Evolutionary conservation across 164 flowering plant species (phyloP).

Genomic region (Macadamia tetraphylla): DNA sequence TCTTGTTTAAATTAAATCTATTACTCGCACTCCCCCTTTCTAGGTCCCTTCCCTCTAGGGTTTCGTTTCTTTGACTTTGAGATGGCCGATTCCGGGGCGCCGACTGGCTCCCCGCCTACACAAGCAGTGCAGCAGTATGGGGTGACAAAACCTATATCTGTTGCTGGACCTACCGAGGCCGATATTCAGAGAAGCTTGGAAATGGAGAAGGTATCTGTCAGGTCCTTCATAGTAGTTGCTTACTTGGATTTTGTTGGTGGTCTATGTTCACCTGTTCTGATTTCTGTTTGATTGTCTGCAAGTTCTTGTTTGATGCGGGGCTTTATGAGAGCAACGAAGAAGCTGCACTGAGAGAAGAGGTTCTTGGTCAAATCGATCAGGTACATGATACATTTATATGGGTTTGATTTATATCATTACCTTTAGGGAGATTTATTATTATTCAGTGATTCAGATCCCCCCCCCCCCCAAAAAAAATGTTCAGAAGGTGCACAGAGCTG

Average conservation of each 20-base stretch:
- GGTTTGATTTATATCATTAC: background rate
- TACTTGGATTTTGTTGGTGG: constrained; percentile 2
- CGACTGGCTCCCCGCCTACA: constrained; percentile 23
- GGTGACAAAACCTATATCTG: constrained; percentile 69
- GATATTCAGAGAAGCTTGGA: constrained; percentile 58
- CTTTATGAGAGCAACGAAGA: constrained; percentile 72
- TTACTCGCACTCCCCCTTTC: background rate
- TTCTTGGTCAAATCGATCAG: constrained; percentile 61
- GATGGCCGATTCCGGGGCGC: constrained; percentile 36
- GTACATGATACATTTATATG: constrained; percentile 19
- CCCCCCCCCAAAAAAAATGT: too few species aligned
- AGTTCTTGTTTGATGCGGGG: constrained; percentile 61
- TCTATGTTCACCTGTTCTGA: background rate
- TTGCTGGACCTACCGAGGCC: constrained; percentile 56
- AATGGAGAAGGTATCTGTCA: constrained; percentile 54
- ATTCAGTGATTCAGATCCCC: background rate
- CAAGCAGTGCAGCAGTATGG: constrained; percentile 46
- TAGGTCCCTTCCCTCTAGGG: background rate
- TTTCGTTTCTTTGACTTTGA: constrained; percentile 3
- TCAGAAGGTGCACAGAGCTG: too few species aligned
- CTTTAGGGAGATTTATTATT: background rate
- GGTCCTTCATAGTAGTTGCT: background rate
- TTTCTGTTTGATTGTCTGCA: constrained; percentile 7
- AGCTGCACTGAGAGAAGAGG: constrained; percentile 56
- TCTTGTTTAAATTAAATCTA: too few species aligned